Evolutionary conservation across 108 stramenopile genomes (phyloP).

Genomic region (Aureococcus anophagefferens): DNA sequence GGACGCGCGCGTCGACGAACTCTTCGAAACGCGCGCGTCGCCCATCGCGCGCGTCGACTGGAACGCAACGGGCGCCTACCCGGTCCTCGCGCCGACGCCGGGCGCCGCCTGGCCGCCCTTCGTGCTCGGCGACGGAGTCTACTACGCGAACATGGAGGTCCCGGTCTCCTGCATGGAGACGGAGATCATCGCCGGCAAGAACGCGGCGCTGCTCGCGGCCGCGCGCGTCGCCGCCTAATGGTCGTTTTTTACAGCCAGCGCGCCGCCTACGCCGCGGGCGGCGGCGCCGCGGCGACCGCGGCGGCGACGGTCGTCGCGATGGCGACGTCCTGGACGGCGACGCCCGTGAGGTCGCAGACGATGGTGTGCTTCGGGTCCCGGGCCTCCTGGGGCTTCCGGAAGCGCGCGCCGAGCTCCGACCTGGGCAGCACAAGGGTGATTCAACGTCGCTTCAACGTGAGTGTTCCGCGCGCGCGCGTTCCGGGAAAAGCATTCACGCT

Average conservation of each 20-base stretch:
- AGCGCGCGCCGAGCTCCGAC: too few relatives aligned
- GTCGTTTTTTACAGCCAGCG: too few relatives aligned
- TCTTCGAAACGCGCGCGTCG: not conserved
- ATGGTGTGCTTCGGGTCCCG: not conserved
- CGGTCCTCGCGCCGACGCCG: not conserved
- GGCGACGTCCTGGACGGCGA: not conserved
- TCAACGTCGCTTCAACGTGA: too few relatives aligned
- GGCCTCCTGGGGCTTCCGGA: too few relatives aligned
- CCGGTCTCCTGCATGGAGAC: not conserved
- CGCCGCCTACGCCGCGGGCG: too few relatives aligned
- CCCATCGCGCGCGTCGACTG: not conserved
- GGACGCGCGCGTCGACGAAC: not conserved
- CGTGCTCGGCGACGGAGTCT: not conserved
- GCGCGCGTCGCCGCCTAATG: too few relatives aligned
- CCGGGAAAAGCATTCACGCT: too few relatives aligned
- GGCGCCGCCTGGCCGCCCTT: not conserved
- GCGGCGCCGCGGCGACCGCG: too few relatives aligned
- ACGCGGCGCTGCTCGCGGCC: not conserved
- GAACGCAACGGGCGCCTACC: not conserved
- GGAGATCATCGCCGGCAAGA: not conserved
- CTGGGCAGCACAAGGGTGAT: too few relatives aligned
- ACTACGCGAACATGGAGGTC: not conserved
- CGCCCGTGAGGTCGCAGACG: not conserved
- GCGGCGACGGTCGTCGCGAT: not conserved
- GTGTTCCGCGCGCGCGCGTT: too few relatives aligned